Base-by-base conservation (phyloP, 1,284 basidiomycete genomes). In the Pascua sp. region DNA sequence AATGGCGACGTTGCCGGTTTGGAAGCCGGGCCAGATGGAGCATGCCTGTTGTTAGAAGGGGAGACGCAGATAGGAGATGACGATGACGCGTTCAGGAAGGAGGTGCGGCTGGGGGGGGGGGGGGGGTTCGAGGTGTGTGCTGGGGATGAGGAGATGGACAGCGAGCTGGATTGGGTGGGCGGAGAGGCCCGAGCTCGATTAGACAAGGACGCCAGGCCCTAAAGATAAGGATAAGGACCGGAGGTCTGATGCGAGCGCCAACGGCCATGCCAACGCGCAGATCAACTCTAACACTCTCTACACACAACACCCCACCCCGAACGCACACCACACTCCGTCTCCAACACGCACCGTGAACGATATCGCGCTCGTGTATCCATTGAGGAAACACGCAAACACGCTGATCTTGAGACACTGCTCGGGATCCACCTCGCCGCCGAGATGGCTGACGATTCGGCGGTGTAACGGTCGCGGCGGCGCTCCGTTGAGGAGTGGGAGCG, bases 361-460 rank as follows among this genome's bases (percentile, higher is more conserved):
- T 15, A 90, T 80, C 1, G 85, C 82, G 64, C 68, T 88, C 82
- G 90, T 86, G 76, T 85, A 89, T 0, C 90, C 90, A 0, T 89
- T 92, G 83, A 92, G 86, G 76, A 91, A 90, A 75, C 89, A 91
- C 70, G 85, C 90, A 8, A 82, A 84, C 4, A 86, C 81, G 49
- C 91, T 80, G 8, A 86, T 86, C 4, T 79, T 79, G 0, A 84
- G 82, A 0, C 83, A 80, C 58, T 80, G 74, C 17, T 80, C 77
- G 0, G 83, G 80, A 68, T 91, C 87, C 53, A 91, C 81, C 53
- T 90, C 84, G 50, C 67, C 62, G 64, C 77, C 70, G 45, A 83
- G 61, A 7, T 32, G 24, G 7, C 24, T 32, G 24, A 7, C 24
- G 24, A 32, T 7, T 3, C 24, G 24, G 24, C 7, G 24, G 24